Base-by-base conservation (phyloP, 768 basidiomycete species). In the Chalciporus pseudorubinellus region DNA sequence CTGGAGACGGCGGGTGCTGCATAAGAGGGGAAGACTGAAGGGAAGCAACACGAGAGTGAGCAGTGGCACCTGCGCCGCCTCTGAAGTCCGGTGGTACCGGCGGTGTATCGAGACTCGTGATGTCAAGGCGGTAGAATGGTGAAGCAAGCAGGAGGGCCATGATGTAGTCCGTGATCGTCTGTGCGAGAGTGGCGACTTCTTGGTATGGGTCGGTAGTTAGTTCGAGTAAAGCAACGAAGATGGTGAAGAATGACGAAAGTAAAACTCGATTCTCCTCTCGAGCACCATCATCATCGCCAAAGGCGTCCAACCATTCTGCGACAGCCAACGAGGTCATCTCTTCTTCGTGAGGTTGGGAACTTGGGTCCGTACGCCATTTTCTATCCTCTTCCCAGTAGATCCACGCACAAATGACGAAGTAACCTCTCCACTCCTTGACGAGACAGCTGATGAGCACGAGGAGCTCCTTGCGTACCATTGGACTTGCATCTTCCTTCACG, bases 361-460 rank as follows among this genome's bases (percentile, higher is more conserved):
- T 59, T 14, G 68, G 58, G 33, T 59, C 76, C 62, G 47, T 72
- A 57, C 78, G 71, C 81, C 86, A 84, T 52, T 77, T 80, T 44
- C 85, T 72, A 59, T 95, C 90, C 66, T 95, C 91, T 64, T 97
- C 94, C 84, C 91, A 91, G 65, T 97, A 95, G 9, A 92, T 73
- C 95, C 95, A 98, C 1, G 95, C 94, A 55, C 95, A 97, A 34
- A 94, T 84, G 43, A 95, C 91, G 60, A 98, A 93, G 74, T 91
- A 91, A 7, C 95, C 97, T 50, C 93, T 76, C 92, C 95, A 98
- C 67, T 98, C 95, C 67, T 93, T 89, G 33, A 95, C 94, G 19
- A 98, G 75, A 61, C 90, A 92, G 62, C 92, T 94, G 50, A 98
- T 84, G 34, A 98, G 78, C 34, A 98, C 81, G 29, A 98, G 76